Base-by-base conservation (phyloP, 2,329 filamentous ascomycete genomes). In the Pseudocercospora ulei region DNA sequence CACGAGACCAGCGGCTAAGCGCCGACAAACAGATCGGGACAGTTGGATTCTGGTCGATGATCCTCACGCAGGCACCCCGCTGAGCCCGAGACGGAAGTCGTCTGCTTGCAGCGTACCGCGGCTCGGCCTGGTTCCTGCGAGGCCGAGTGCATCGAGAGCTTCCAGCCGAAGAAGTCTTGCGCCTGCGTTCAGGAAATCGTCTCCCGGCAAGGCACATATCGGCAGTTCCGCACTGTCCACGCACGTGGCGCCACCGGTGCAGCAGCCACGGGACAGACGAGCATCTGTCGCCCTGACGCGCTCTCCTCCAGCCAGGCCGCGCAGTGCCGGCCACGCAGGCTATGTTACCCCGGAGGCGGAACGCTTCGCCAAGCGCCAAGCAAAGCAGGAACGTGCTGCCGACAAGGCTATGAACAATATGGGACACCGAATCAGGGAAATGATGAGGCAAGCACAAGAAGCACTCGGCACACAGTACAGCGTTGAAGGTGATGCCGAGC, bases 361-460 rank as follows among this genome's bases (percentile, higher is more conserved):
- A 56, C 72, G 74, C 28, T 75, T 87, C 39, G 78, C 84, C 4
- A 77, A 78, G n/a, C 73, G 76, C 55, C 74, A 80, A 49, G 69
- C 77, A 14, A 74, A 75, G 35, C 81, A 82, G 41, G 85, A 94
- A 53, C 70, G 77, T 29, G 79, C 87, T 51, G 74, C 82, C 5
- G 86, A 96, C 51, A 75, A 78, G 27, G 78, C 80, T 36, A 80
- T 96, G 51, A 77, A 76, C 33, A 75, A 80, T 16, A 77, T 96
- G 62, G 92, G 90, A 57, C 71, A 75, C 31, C 76, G 82, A 52
- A 66, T 96, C 31, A 75, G 82, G 56, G 81, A 79, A 20, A 85
- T 98, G 81, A 92, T 98, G 38, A 72, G 78, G 1, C 80, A 96
- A 61, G 90, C 87, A 0, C 80, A 80, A 52, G 81, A 90, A 60